These are phyloP conservation scores for Fraxinus greggii DNA, from an alignment of 305 asterid genomes.

Conservation along the genomic window DNA sequence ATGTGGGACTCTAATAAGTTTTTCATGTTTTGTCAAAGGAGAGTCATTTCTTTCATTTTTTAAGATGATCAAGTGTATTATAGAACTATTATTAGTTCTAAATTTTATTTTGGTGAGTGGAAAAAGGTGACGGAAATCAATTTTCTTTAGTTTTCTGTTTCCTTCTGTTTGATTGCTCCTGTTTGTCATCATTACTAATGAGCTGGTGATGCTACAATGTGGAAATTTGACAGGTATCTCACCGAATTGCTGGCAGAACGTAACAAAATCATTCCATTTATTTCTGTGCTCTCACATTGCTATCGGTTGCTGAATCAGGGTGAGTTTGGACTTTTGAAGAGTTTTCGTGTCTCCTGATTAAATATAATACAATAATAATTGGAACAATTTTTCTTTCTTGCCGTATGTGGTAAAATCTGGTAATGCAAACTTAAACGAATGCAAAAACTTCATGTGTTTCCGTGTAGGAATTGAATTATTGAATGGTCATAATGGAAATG, in stretches of 20 bases:
- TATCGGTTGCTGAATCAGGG: constrained; percentile 89
- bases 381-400: background rate
- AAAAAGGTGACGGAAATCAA: background rate
- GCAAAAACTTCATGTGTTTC: background rate
- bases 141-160: background rate
- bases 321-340: constrained; percentile 39
- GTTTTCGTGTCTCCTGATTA: background rate
- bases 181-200: constrained; percentile 8
- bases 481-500: background rate
- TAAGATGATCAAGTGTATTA: background rate
- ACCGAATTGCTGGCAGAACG: constrained; percentile 83
- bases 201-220: constrained; percentile 5
- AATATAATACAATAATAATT: background rate
- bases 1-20: too few relatives aligned
- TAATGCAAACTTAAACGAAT: background rate
- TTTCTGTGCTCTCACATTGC: constrained; percentile 81
- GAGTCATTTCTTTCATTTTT: background rate
- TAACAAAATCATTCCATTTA: constrained; percentile 74
- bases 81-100: background rate
- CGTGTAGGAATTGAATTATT: background rate
- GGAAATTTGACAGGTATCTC: constrained; percentile 60
- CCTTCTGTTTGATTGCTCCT: background rate
- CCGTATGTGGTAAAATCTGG: background rate
- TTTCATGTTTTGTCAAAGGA: background rate
- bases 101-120: background rate